Evolutionary conservation across 169 alveolate species (phyloP).

Genomic region (Cryptosporidium ubiquitum): DNA sequence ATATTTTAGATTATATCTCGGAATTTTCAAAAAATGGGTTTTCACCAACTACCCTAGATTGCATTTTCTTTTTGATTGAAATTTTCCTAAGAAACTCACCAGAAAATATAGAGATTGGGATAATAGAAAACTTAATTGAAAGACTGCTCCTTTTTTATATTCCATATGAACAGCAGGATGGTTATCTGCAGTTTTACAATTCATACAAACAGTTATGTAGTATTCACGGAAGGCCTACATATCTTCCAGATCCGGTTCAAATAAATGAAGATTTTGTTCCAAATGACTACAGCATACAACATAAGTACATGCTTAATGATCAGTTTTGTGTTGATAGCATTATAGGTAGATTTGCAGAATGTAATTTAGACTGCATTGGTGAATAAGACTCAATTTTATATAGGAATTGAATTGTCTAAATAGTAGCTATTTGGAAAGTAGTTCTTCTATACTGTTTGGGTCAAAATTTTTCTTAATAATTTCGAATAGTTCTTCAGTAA

Average conservation of each 20-base stretch:
- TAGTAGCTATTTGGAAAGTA: slow-evolving; percentile 2
- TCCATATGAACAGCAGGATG: slow-evolving; percentile 23
- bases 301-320: not conserved
- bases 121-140: not conserved
- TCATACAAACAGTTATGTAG: not conserved
- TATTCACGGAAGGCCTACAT: not conserved
- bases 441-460: not conserved
- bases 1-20: not conserved
- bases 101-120: not conserved
- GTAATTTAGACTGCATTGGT: slow-evolving; percentile 47
- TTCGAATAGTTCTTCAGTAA: slow-evolving; percentile 43
- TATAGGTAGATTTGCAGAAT: slow-evolving; percentile 12
- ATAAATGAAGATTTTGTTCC: slow-evolving; percentile 16
- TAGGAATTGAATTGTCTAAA: not conserved
- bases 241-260: slow-evolving; percentile 16
- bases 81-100: not conserved
- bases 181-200: not conserved
- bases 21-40: slow-evolving; percentile 16
- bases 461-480: slow-evolving; percentile 12
- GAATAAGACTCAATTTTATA: slow-evolving; percentile 11
- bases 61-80: slow-evolving; percentile 1
- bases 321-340: not conserved
- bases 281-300: not conserved
- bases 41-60: slow-evolving; percentile 1
- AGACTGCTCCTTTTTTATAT: not conserved